These are phyloP conservation scores for Suillus lakei DNA, from an alignment of 768 basidiomycete species.

Conservation along the genomic window DNA sequence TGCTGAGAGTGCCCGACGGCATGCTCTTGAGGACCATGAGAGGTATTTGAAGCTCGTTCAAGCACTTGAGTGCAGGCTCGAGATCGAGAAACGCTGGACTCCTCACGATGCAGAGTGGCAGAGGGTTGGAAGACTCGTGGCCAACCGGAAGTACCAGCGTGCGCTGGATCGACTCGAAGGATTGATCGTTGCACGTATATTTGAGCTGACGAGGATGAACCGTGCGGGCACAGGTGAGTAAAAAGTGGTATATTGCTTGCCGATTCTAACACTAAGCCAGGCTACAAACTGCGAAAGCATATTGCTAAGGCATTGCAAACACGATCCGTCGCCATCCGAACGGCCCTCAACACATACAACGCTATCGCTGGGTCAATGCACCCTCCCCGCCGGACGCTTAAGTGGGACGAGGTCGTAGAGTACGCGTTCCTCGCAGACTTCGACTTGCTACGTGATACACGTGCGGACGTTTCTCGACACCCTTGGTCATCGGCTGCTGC, in stretches of 20 bases:
- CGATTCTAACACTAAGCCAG: not conserved
- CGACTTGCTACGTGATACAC: conserved; percentile 20
- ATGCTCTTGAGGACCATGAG: not conserved
- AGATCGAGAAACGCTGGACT: not conserved
- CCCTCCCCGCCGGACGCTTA: not conserved
- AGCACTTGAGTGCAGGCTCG: not conserved
- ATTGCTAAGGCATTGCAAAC: not conserved
- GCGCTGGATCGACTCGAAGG: not conserved
- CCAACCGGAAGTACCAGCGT: not conserved
- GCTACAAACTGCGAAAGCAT: not conserved
- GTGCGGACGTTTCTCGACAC: conserved; percentile 18
- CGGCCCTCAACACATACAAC: not conserved
- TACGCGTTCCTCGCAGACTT: not conserved
- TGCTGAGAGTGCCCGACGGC: not conserved
- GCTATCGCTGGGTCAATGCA: not conserved
- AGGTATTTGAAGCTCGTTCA: not conserved
- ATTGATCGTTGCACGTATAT: not conserved
- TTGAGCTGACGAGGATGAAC: not conserved
- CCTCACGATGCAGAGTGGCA: not conserved
- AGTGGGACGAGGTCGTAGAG: not conserved
- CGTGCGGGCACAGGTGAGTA: not conserved
- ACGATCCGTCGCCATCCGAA: not conserved
- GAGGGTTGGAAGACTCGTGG: not conserved
- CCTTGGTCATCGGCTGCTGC: conserved; percentile 22
- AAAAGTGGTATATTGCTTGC: not conserved